Percentiles rank a stretch among this genome's conserved stretches.
These are phyloP conservation scores for Aspergillus intermedius DNA, from an alignment of 2,329 filamentous ascomycete species.

Conservation along the genomic window DNA sequence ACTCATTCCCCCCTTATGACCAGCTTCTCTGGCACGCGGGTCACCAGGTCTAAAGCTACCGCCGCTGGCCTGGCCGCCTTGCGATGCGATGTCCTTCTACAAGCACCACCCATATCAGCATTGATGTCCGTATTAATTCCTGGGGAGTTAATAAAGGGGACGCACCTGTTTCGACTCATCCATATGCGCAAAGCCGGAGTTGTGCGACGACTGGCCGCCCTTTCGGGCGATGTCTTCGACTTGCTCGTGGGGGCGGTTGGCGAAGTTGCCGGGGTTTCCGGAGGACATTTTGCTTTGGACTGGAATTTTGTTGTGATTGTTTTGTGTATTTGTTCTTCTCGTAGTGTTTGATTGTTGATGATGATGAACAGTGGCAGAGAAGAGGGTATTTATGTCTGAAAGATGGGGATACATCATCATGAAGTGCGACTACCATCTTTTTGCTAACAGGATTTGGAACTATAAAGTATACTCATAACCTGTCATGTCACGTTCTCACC, in stretches of 20 bases:
- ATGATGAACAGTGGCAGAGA: too few relatives aligned
- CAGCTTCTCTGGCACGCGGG: conserved; percentile 9
- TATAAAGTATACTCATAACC: too few relatives aligned
- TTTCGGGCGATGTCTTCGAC: conserved; percentile 45
- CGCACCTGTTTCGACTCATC: conserved; percentile 4
- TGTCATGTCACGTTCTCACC: too few relatives aligned
- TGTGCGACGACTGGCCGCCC: conserved; percentile 40
- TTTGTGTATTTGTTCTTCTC: too few relatives aligned
- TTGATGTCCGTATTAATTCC: too few relatives aligned
- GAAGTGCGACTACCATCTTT: too few relatives aligned
- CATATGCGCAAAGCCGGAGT: conserved; percentile 30
- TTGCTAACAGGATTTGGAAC: too few relatives aligned
- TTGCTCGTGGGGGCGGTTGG: conserved; percentile 47
- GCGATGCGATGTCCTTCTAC: conserved; percentile 9
- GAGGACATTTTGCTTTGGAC: neutral
- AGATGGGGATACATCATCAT: too few relatives aligned
- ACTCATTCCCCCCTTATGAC: conserved; percentile 9
- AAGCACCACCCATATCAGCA: too few relatives aligned
- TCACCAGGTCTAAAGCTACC: conserved; percentile 14
- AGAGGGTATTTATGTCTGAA: too few relatives aligned
- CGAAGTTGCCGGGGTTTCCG: conserved; percentile 46
- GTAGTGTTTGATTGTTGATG: too few relatives aligned
- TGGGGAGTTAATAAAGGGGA: neutral
- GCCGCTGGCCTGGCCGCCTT: conserved; percentile 4
- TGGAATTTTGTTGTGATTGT: too few relatives aligned